phyloP scores from a whole-genome alignment of 805 yeast genomes.

The Yarrowia hollandica region DNA sequence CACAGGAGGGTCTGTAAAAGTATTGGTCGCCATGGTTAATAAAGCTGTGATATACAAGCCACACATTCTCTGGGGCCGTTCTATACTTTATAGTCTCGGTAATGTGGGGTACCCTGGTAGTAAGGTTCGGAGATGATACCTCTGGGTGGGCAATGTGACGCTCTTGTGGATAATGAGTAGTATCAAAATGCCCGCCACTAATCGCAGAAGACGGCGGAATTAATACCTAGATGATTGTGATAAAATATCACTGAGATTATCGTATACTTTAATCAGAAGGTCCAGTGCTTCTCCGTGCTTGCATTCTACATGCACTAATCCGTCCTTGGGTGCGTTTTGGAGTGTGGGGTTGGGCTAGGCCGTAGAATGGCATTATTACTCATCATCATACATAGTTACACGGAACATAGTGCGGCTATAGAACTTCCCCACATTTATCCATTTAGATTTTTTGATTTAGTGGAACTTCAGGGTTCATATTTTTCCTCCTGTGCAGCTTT shows the following conservation, averaged over 20 bases:
- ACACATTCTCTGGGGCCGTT: slow-evolving; percentile 16
- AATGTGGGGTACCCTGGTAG: slow-evolving; percentile 12
- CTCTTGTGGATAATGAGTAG: too few species aligned
- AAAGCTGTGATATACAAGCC: neutral
- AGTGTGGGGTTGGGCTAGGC: slow-evolving; percentile 16
- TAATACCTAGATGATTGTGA: too few species aligned
- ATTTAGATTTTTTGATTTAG: too few species aligned
- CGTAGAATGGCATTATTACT: neutral
- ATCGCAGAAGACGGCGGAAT: too few species aligned
- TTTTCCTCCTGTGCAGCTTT: too few species aligned
- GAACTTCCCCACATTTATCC: too few species aligned
- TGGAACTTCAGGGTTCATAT: too few species aligned
- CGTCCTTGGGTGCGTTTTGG: neutral
- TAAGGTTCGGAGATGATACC: neutral
- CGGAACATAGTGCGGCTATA: neutral
- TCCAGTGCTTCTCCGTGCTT: slow-evolving; percentile 6
- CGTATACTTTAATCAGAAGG: too few species aligned
- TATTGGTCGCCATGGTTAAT: slow-evolving; percentile 30
- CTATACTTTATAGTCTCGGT: slow-evolving; percentile 15
- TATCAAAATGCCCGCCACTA: too few species aligned
- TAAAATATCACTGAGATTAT: too few species aligned
- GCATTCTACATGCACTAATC: neutral
- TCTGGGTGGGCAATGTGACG: neutral
- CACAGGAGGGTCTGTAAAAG: slow-evolving; percentile 42
- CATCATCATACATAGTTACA: slow-evolving; percentile 8